Conservation (phyloP, 2,329 filamentous ascomycete species). For the Ambrosiella cleistominuta region DNA sequence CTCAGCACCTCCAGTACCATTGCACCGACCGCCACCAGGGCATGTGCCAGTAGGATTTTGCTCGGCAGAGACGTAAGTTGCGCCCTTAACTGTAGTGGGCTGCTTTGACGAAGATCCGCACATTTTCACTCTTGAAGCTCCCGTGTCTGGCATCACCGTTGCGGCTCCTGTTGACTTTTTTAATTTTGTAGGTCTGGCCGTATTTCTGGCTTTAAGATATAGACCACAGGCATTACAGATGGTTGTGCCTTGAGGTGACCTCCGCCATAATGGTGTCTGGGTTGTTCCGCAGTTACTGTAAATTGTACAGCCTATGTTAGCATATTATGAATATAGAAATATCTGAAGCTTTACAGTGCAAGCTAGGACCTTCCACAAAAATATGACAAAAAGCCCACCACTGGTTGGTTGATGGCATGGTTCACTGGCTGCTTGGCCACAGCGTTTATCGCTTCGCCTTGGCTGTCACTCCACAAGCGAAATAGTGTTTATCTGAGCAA, state of each 20-base stretch:
- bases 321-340: neutral
- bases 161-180: slow-evolving; percentile 52
- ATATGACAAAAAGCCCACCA: no score
- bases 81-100: slow-evolving; percentile 27
- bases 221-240: slow-evolving; percentile 97
- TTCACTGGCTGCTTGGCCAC: neutral
- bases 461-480: neutral
- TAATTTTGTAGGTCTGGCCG: slow-evolving; percentile 73
- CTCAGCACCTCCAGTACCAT: slow-evolving; percentile 87
- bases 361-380: no score
- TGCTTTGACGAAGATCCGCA: slow-evolving; percentile 23
- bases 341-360: no score
- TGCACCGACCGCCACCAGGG: slow-evolving; percentile 84
- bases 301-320: slow-evolving; percentile 8
- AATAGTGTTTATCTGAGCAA: neutral
- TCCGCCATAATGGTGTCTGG: slow-evolving; percentile 81
- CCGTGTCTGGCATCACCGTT: slow-evolving; percentile 26
- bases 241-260: slow-evolving; percentile 79
- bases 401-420: neutral
- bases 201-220: slow-evolving; percentile 85
- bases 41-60: slow-evolving; percentile 70
- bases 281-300: slow-evolving; percentile 86
- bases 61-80: slow-evolving; percentile 63
- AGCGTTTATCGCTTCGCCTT: neutral
- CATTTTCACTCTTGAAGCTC: slow-evolving; percentile 21